Evolutionary conservation across 306 rosid genomes (phyloP).

Genomic region (Ceratonia siliqua): DNA sequence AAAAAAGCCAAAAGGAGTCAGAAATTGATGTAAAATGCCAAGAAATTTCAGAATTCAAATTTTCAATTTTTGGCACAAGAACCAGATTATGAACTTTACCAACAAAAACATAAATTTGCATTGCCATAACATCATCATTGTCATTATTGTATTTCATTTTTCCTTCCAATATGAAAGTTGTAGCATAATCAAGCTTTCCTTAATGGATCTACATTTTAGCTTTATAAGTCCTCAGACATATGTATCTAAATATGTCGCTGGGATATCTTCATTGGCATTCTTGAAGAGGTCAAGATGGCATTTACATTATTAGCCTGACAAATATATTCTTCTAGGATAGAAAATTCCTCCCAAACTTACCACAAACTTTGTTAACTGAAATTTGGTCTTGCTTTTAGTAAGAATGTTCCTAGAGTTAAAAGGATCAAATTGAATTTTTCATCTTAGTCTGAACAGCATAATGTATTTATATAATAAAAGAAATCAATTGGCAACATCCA

Average conservation of each 20-base stretch:
- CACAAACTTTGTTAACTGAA: neutral
- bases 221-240: neutral
- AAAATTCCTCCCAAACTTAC: neutral
- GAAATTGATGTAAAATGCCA: neutral
- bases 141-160: neutral
- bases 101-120: neutral
- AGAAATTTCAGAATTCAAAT: neutral
- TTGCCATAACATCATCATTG: neutral
- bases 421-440: constrained; percentile 18
- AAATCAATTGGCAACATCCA: constrained; percentile 22
- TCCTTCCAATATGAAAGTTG: neutral
- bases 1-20: neutral
- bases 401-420: neutral
- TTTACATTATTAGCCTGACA: neutral
- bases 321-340: neutral
- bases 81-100: neutral
- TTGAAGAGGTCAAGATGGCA: too few species aligned
- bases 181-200: neutral
- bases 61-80: neutral
- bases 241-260: too few species aligned
- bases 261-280: too few species aligned
- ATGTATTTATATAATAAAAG: neutral
- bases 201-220: neutral
- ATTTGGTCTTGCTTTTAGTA: neutral
- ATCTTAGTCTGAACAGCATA: neutral